Percentiles rank a stretch among this genome's conserved stretches.
phyloP scores from a whole-genome alignment of 192 early-diverging fungal species.

The Backusella parvicylindrica region DNA sequence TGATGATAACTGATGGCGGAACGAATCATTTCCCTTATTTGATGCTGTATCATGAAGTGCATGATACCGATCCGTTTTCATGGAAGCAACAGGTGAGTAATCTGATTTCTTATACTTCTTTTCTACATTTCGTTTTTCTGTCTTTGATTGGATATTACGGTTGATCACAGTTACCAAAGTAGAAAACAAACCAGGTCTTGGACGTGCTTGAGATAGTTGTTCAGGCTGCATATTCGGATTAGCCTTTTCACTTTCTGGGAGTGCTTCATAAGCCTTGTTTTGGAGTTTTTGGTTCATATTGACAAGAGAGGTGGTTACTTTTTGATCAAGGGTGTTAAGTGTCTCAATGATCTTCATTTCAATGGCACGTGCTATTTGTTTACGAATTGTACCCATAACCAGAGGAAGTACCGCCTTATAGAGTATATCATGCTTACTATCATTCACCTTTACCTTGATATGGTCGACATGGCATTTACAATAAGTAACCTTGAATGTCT shows the following conservation, averaged over 20 bases:
- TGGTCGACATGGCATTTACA: conserved; percentile 30
- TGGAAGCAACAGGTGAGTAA: neutral
- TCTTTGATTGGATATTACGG: neutral
- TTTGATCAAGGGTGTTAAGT: conserved; percentile 25
- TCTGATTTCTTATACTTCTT: neutral
- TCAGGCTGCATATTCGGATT: neutral
- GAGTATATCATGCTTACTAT: conserved; percentile 12
- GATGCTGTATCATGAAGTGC: neutral
- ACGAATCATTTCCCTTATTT: neutral
- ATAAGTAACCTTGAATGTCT: conserved; percentile 32
- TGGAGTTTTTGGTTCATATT: neutral
- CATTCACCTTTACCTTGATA: conserved; percentile 2
- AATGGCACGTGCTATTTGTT: conserved; percentile 29
- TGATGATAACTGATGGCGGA: neutral
- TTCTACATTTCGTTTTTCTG: neutral
- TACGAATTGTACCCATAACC: conserved; percentile 33
- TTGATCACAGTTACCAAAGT: conserved; percentile 11
- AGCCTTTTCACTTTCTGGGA: neutral
- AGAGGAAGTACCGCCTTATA: conserved; percentile 33
- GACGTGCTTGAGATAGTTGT: neutral
- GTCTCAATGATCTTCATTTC: conserved; percentile 36
- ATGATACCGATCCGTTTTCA: neutral
- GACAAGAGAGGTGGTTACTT: neutral
- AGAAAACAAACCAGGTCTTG: conserved; percentile 12
- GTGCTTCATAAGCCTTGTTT: conserved; percentile 1